Evolutionary conservation across 768 basidiomycete genomes (phyloP).

Genomic region (Coprinellus aureogranulatus): DNA sequence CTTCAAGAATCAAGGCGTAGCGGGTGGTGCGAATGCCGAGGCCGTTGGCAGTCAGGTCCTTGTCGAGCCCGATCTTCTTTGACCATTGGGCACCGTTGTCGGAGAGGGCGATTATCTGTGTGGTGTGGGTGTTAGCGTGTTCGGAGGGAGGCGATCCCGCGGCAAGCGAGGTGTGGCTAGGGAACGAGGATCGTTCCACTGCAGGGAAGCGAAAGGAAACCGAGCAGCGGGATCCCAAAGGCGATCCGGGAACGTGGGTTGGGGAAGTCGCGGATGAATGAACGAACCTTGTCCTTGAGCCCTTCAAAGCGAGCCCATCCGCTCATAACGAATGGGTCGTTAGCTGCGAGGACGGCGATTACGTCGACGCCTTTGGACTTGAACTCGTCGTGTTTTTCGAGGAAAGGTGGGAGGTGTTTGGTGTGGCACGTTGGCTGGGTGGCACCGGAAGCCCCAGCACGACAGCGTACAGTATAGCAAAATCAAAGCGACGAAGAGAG

Average conservation of each 20-base stretch:
- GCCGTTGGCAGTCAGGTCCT: conserved; percentile 48
- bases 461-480: too few relatives aligned
- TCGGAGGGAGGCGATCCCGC: neutral
- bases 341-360: conserved; percentile 72
- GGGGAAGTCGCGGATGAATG: neutral
- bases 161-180: neutral
- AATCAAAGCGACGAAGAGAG: conserved; percentile 53
- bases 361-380: conserved; percentile 74
- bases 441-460: too few relatives aligned
- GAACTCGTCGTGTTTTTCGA: conserved; percentile 70
- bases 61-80: conserved; percentile 47
- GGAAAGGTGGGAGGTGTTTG: conserved; percentile 62
- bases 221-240: too few relatives aligned
- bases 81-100: conserved; percentile 60
- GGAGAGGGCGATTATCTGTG: conserved; percentile 59
- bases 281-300: conserved; percentile 62
- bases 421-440: conserved; percentile 68
- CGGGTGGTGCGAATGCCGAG: conserved; percentile 60
- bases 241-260: neutral
- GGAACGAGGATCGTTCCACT: neutral
- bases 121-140: too few relatives aligned
- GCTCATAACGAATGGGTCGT: conserved; percentile 76
- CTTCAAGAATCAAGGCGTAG: conserved; percentile 65
- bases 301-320: conserved; percentile 60
- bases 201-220: too few relatives aligned